These are phyloP conservation scores for Aspergillus neoniger DNA, from an alignment of 2,329 filamentous ascomycete species.

Conservation along the genomic window DNA sequence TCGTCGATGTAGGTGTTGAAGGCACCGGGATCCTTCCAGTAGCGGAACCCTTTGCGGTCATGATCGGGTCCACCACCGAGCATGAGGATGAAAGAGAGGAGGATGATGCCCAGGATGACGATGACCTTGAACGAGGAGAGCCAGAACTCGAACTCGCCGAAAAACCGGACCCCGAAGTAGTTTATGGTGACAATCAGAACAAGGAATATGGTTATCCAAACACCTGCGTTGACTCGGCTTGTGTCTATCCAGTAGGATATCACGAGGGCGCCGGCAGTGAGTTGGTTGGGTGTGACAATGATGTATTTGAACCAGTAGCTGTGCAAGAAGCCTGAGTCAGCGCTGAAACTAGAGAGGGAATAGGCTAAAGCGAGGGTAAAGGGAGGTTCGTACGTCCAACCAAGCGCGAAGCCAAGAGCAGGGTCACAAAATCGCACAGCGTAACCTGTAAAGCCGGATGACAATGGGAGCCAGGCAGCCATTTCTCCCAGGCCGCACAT, in stretches of 20 bases:
- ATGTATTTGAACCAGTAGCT: conserved; percentile 73
- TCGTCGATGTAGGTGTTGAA: conserved; percentile 53
- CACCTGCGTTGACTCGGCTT: conserved; percentile 70
- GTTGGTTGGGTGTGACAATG: conserved; percentile 80
- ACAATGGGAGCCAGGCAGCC: conserved; percentile 77
- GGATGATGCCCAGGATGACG: conserved; percentile 65
- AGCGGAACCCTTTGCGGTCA: conserved; percentile 65
- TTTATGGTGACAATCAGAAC: conserved; percentile 66
- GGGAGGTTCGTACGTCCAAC: conserved; percentile 60
- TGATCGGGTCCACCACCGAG: conserved; percentile 66
- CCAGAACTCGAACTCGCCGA: conserved; percentile 67
- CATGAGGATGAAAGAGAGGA: conserved; percentile 65
- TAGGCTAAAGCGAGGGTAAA: conserved; percentile 12
- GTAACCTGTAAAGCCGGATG: conserved; percentile 79
- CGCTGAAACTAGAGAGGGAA: conserved; percentile 1
- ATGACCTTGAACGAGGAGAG: conserved; percentile 67
- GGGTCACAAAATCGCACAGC: conserved; percentile 78
- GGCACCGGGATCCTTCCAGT: conserved; percentile 65
- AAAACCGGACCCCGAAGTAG: conserved; percentile 69
- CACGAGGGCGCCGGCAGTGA: conserved; percentile 77
- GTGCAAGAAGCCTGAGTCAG: conserved; percentile 3
- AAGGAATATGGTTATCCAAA: conserved; percentile 74
- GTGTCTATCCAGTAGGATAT: conserved; percentile 74
- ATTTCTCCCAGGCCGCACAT: conserved; percentile 83
- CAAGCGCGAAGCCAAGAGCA: conserved; percentile 76